phyloP scores from a whole-genome alignment of 163 green algal species.

The Chloromonas sp. region DNA sequence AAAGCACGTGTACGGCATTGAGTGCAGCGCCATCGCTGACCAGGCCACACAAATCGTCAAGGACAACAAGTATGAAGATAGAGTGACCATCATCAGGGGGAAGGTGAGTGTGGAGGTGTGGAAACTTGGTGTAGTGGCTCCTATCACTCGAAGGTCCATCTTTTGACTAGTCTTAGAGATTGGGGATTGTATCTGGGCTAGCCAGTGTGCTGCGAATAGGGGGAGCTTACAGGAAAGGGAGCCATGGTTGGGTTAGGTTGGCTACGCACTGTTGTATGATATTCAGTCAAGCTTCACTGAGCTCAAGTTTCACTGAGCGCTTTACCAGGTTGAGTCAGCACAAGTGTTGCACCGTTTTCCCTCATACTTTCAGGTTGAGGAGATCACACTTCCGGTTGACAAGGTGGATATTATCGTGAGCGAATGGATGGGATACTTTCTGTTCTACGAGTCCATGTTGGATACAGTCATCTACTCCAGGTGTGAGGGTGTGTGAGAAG shows the following conservation, averaged over 20 bases:
- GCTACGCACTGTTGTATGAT: no score
- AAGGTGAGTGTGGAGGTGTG: slow-evolving; percentile 50
- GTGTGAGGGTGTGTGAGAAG: not conserved
- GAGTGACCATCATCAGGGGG: slow-evolving; percentile 75
- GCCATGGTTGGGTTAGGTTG: no score
- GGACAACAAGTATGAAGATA: slow-evolving; percentile 71
- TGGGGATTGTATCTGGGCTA: no score
- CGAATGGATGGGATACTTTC: slow-evolving; percentile 97
- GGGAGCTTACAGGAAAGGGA: no score
- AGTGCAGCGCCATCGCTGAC: slow-evolving; percentile 85
- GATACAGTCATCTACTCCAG: slow-evolving; percentile 83
- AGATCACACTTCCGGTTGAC: slow-evolving; percentile 64
- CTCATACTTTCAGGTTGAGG: slow-evolving; percentile 39
- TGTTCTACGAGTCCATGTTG: slow-evolving; percentile 97
- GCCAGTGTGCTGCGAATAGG: no score
- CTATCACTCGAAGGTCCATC: no score
- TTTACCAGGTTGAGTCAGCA: no score
- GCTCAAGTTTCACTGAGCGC: no score
- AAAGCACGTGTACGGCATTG: slow-evolving; percentile 87
- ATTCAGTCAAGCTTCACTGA: no score
- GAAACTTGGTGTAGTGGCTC: no score
- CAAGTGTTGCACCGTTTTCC: no score
- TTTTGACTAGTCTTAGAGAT: no score
- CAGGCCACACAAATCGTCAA: slow-evolving; percentile 78
- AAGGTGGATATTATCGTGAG: slow-evolving; percentile 88